Conservation (phyloP, 2,329 filamentous ascomycete species). For the Talaromyces sp. region DNA sequence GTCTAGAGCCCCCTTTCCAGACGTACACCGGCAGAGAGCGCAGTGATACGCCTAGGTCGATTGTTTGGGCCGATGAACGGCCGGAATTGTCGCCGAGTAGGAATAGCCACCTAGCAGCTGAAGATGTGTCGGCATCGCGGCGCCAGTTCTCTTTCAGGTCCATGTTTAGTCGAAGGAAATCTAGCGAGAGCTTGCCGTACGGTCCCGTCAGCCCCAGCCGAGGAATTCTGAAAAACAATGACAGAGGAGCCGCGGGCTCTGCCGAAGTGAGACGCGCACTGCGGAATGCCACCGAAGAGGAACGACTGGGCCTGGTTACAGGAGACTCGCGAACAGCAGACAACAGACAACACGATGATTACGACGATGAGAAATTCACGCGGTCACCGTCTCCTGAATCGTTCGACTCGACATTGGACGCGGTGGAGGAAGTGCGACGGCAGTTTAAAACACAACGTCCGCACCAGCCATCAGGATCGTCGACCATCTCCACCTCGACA, state of each 20-base stretch:
- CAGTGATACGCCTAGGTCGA: constrained; percentile 37
- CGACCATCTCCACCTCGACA: constrained; percentile 12
- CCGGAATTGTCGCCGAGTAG: constrained; percentile 15
- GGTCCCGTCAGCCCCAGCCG: constrained; percentile 25
- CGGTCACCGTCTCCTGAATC: constrained; percentile 18
- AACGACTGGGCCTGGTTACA: constrained; percentile 75
- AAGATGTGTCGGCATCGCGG: constrained; percentile 47
- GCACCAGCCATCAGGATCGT: constrained; percentile 18
- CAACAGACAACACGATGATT: constrained; percentile 16
- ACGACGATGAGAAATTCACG: constrained; percentile 24
- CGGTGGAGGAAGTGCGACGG: constrained; percentile 16
- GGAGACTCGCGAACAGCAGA: constrained; percentile 50
- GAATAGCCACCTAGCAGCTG: constrained; percentile 19
- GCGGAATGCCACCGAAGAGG: constrained; percentile 70
- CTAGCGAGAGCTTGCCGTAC: constrained; percentile 19
- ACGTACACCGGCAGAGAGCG: constrained; percentile 16
- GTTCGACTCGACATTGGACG: constrained; percentile 16
- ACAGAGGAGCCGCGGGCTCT: constrained; percentile 26
- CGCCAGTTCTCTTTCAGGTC: constrained; percentile 92
- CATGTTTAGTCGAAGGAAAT: constrained; percentile 59
- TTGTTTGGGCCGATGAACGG: constrained; percentile 31
- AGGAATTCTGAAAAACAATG: constrained; percentile 40
- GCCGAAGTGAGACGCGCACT: constrained; percentile 20
- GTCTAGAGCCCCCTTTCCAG: constrained; percentile 21
- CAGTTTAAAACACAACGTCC: constrained; percentile 15